These are phyloP conservation scores for Didymosphaeria variabile DNA, from an alignment of 2,329 filamentous ascomycete species.

Conservation along the genomic window DNA sequence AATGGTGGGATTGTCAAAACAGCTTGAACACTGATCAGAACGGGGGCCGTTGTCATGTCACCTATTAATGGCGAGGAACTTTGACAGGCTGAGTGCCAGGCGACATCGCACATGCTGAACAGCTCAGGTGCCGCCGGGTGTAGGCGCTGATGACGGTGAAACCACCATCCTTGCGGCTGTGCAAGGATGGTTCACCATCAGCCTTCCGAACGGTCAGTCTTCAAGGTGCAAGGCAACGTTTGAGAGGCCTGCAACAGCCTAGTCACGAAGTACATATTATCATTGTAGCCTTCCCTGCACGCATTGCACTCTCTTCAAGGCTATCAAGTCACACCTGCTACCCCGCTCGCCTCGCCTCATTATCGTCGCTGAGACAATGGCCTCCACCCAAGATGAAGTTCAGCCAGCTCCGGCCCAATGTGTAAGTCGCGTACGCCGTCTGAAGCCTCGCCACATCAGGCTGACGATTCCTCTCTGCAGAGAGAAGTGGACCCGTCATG, in stretches of 20 bases:
- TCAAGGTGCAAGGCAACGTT: constrained; percentile 28
- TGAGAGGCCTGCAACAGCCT: constrained; percentile 42
- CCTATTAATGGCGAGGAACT: not conserved
- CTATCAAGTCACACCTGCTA: constrained; percentile 26
- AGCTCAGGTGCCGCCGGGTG: not conserved
- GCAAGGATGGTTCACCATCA: constrained; percentile 22
- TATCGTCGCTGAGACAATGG: constrained; percentile 30
- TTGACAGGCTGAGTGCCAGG: not conserved
- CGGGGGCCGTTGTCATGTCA: not conserved
- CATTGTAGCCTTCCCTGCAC: constrained; percentile 28
- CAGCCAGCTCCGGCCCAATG: constrained; percentile 29
- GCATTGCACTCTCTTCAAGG: constrained; percentile 27
- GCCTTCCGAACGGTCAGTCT: constrained; percentile 18
- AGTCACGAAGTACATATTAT: constrained; percentile 32
- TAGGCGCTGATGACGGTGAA: constrained; percentile 4
- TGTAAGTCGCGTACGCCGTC: constrained; percentile 27
- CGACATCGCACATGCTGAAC: not conserved
- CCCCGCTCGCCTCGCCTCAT: constrained; percentile 17
- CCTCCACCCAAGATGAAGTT: constrained; percentile 25
- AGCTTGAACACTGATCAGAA: not conserved
- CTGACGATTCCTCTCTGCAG: constrained; percentile 35
- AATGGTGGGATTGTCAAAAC: not conserved
- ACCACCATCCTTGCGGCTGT: constrained; percentile 29
- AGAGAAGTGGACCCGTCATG: constrained; percentile 21
- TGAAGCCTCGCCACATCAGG: constrained; percentile 26